A percentile compares a stretch with the other conserved stretches of the same genome.
phyloP scores from a whole-genome alignment of 2,329 filamentous ascomycete genomes.

The Aspergillus piperis region DNA sequence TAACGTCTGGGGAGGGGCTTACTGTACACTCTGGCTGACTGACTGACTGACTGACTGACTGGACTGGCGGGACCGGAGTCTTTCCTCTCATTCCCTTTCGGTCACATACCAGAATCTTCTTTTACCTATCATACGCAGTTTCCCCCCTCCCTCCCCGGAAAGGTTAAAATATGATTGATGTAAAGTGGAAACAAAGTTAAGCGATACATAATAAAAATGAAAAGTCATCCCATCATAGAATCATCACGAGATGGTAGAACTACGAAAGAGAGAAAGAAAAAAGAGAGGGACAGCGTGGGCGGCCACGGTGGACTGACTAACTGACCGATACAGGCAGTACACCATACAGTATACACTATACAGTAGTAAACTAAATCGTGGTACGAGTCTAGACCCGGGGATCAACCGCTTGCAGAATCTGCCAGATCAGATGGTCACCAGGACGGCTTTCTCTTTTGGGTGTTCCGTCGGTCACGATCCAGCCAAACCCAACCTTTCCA shows the following conservation, averaged over 20 bases:
- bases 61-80: too few species aligned
- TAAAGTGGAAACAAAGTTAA: too few species aligned
- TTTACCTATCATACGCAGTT: neutral
- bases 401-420: constrained; percentile 27
- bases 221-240: neutral
- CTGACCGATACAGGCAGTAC: neutral
- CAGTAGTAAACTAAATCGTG: constrained; percentile 2
- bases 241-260: neutral
- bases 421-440: constrained; percentile 23
- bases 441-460: constrained; percentile 25
- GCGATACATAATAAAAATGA: neutral
- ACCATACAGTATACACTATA: neutral
- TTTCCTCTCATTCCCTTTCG: neutral
- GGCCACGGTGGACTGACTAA: neutral
- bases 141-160: neutral
- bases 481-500: neutral
- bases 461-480: constrained; percentile 10
- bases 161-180: neutral
- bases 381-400: constrained; percentile 21
- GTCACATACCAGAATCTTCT: neutral
- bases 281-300: neutral
- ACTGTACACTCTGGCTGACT: neutral
- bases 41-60: too few species aligned
- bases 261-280: too few species aligned
- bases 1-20: neutral